Conservation (phyloP, 164 flowering plant genomes). For the Umbellularia californica region DNA sequence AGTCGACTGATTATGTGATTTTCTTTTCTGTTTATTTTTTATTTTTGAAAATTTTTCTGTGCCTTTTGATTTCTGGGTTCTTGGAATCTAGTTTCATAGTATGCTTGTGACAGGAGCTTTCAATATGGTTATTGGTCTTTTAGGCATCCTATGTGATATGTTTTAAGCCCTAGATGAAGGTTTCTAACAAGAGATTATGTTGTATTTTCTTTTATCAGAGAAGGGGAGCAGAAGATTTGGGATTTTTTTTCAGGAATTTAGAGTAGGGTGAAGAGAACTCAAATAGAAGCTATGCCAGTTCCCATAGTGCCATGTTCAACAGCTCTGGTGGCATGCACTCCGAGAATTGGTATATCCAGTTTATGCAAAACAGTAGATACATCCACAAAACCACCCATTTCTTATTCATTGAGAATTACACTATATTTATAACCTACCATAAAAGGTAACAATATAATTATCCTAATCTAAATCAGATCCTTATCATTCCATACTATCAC, state of each 20-base stretch:
- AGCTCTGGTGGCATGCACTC: slow-evolving; percentile 56
- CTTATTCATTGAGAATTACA: too few relatives aligned
- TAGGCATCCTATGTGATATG: background rate
- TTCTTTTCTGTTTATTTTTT: background rate
- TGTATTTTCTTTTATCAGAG: slow-evolving; percentile 14
- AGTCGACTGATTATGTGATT: background rate
- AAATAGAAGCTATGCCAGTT: slow-evolving; percentile 63
- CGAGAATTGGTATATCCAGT: slow-evolving; percentile 43
- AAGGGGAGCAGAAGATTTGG: slow-evolving; percentile 26
- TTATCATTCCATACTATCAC: too few relatives aligned
- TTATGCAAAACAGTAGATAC: too few relatives aligned
- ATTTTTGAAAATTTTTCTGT: background rate
- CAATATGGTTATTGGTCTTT: slow-evolving; percentile 11
- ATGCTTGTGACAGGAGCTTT: slow-evolving; percentile 20
- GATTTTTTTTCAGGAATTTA: slow-evolving; percentile 11
- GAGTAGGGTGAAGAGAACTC: slow-evolving; percentile 14
- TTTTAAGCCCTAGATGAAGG: background rate
- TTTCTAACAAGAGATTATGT: background rate
- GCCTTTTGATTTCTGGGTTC: slow-evolving; percentile 23
- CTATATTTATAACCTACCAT: too few relatives aligned
- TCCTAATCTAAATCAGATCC: too few relatives aligned
- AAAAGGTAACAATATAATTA: too few relatives aligned
- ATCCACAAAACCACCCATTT: too few relatives aligned
- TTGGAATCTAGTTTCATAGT: slow-evolving; percentile 19
- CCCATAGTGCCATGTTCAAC: slow-evolving; percentile 89